These are phyloP conservation scores for Colletotrichum musae DNA, from an alignment of 2,329 filamentous ascomycete genomes.

Conservation along the genomic window DNA sequence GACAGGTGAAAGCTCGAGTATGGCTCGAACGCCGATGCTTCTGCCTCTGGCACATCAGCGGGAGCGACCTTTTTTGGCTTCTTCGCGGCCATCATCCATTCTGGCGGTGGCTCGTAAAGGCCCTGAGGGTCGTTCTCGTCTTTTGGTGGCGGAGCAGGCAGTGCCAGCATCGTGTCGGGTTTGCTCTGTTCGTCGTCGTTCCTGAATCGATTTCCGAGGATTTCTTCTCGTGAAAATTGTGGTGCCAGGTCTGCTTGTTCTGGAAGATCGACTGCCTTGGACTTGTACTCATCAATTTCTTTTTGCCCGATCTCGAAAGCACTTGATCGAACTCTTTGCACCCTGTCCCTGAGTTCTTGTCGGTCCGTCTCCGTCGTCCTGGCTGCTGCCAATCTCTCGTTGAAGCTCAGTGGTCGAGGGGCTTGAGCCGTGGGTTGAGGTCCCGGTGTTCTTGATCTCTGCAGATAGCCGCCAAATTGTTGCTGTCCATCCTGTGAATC, in stretches of 20 bases:
- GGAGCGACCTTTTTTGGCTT: conserved; percentile 47
- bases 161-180: conserved; percentile 8
- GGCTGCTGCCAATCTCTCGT: conserved; percentile 84
- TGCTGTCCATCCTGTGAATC: conserved; percentile 48
- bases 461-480: conserved; percentile 58
- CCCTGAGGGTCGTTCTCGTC: conserved; percentile 26
- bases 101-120: conserved; percentile 34
- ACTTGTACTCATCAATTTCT: conserved; percentile 73
- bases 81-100: conserved; percentile 29
- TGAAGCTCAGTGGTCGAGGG: conserved; percentile 75
- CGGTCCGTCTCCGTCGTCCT: conserved; percentile 68
- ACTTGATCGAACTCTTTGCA: conserved; percentile 67
- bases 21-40: conserved; percentile 81
- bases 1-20: conserved; percentile 90
- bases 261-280: conserved; percentile 68
- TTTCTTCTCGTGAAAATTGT: conserved; percentile 75
- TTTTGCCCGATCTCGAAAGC: conserved; percentile 71
- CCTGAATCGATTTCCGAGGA: conserved; percentile 59
- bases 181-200: conserved; percentile 31
- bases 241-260: conserved; percentile 61
- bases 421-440: conserved; percentile 47
- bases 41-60: conserved; percentile 58
- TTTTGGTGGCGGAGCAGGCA: conserved; percentile 17
- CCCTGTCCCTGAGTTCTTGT: conserved; percentile 65
- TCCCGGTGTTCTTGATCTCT: conserved; percentile 58